Conservation (phyloP, 768 basidiomycete species). For the Asterophora lycoperdoides region DNA sequence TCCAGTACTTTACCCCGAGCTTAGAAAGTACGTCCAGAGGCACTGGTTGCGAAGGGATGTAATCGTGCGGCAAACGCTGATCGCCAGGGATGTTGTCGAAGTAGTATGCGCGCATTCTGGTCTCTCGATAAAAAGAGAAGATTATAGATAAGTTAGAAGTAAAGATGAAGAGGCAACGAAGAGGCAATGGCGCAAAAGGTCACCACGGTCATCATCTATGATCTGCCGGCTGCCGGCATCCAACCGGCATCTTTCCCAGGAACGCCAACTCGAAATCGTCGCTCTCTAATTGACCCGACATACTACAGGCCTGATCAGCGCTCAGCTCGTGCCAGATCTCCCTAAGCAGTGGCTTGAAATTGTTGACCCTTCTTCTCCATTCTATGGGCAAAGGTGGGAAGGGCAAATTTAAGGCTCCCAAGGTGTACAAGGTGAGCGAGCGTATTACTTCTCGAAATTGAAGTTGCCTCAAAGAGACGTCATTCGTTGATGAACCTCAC, state of each 20-base stretch:
- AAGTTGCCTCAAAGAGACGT: no score
- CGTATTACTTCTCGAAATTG: no score
- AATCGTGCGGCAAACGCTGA: constrained; percentile 79
- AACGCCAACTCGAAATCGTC: background rate
- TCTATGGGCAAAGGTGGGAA: no score
- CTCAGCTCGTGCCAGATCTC: no score
- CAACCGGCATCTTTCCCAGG: background rate
- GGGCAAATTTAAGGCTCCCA: no score
- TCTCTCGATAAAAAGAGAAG: background rate
- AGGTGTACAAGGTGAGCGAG: no score
- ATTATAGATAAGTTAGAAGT: background rate
- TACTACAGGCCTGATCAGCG: no score
- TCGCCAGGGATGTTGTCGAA: constrained; percentile 74
- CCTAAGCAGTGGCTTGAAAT: no score
- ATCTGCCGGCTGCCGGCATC: background rate
- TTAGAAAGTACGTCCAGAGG: constrained; percentile 40
- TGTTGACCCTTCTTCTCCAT: no score
- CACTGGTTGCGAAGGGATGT: constrained; percentile 52
- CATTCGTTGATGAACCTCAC: no score
- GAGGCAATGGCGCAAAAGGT: constrained; percentile 1
- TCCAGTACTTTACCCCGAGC: constrained; percentile 66
- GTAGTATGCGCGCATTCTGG: constrained; percentile 68
- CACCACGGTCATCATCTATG: background rate
- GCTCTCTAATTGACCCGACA: no score
- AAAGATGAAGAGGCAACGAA: background rate